A percentile compares a stretch with the other conserved stretches of the same genome.
Conservation (phyloP, 192 early-diverging fungal species). For the Coemansia sp. region DNA sequence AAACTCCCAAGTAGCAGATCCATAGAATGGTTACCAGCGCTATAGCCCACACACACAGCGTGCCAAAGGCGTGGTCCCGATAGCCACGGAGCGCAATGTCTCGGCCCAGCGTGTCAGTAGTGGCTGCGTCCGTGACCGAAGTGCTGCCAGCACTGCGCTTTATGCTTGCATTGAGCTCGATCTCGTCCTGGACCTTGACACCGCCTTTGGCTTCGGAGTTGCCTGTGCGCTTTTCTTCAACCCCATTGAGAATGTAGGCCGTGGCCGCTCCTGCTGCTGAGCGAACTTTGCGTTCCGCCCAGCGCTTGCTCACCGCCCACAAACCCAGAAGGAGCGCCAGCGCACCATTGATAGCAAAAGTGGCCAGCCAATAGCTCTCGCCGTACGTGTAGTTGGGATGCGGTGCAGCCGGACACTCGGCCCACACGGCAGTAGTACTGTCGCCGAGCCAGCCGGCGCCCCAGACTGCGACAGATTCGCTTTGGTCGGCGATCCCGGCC, state of each 20-base stretch:
- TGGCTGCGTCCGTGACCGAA: conserved; percentile 1
- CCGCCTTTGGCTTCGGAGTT: not conserved
- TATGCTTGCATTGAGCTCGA: not conserved
- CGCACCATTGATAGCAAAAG: conserved; percentile 30
- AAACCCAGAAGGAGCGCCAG: conserved; percentile 32
- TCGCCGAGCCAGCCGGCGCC: conserved; percentile 11
- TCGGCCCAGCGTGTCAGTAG: not conserved
- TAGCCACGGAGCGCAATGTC: conserved; percentile 21
- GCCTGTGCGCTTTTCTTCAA: not conserved
- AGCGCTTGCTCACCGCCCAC: conserved; percentile 49
- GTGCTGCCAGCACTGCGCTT: not conserved
- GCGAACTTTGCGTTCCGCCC: conserved; percentile 15
- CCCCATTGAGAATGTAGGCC: not conserved
- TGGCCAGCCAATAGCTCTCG: conserved; percentile 46
- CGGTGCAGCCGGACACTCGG: conserved; percentile 36
- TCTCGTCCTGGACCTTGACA: conserved; percentile 22
- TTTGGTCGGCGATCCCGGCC: conserved; percentile 23
- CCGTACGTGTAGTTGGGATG: conserved; percentile 29
- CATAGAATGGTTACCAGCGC: conserved; percentile 27
- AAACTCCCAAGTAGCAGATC: conserved; percentile 40
- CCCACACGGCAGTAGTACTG: conserved; percentile 38
- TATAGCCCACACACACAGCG: conserved; percentile 16
- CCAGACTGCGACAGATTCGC: conserved; percentile 14
- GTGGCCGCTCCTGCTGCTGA: conserved; percentile 7
- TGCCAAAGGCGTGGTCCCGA: conserved; percentile 36